phyloP scores from a whole-genome alignment of 768 basidiomycete genomes.

The Boletus eberwhitei region DNA sequence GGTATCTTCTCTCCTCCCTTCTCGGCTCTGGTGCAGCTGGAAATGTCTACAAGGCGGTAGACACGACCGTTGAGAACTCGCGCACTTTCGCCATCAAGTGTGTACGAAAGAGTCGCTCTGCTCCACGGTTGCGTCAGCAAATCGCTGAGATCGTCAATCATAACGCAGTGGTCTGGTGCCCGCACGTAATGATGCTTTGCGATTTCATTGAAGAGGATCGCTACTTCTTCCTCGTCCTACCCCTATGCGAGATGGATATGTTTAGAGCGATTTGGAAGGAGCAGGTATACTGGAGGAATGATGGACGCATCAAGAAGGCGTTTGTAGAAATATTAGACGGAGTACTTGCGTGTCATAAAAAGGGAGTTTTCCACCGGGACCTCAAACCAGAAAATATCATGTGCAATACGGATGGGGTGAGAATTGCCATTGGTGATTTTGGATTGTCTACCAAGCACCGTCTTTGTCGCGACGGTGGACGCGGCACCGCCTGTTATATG shows the following conservation, averaged over 20 bases:
- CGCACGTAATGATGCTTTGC: constrained; percentile 66
- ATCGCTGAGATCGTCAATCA: constrained; percentile 65
- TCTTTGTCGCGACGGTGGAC: constrained; percentile 48
- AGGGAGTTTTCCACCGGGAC: constrained; percentile 77
- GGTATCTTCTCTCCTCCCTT: constrained; percentile 55
- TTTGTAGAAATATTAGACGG: constrained; percentile 80
- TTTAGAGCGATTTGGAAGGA: constrained; percentile 54
- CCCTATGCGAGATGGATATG: constrained; percentile 62
- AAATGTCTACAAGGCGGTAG: constrained; percentile 71
- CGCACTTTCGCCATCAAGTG: constrained; percentile 72
- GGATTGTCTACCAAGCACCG: constrained; percentile 55
- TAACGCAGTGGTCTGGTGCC: constrained; percentile 38
- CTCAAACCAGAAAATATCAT: constrained; percentile 85
- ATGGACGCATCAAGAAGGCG: constrained; percentile 55
- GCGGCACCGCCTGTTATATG: constrained; percentile 64
- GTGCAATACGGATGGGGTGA: constrained; percentile 48
- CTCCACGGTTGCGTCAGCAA: constrained; percentile 56
- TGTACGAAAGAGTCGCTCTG: constrained; percentile 48
- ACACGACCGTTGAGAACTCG: constrained; percentile 38
- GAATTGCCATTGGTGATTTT: constrained; percentile 72
- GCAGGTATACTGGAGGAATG: constrained; percentile 51
- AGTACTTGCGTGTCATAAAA: constrained; percentile 67
- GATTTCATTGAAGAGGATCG: constrained; percentile 53
- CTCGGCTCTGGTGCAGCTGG: constrained; percentile 77
- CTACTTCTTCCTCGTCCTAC: constrained; percentile 66